These are phyloP conservation scores for Blumeriella jaapii DNA, from an alignment of 2,329 filamentous ascomycete species.

Conservation along the genomic window DNA sequence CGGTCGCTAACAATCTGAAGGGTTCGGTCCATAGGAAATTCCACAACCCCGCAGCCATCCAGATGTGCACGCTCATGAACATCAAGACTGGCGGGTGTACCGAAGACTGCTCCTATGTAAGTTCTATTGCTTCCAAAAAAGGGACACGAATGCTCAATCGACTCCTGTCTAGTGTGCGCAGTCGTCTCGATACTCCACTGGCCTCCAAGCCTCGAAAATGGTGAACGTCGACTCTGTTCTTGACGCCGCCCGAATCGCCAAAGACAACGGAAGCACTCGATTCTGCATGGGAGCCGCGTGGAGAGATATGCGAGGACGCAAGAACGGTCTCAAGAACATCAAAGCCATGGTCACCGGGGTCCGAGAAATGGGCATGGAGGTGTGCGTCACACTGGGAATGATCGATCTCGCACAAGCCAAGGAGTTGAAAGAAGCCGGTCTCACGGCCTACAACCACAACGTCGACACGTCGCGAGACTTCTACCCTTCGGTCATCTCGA, in stretches of 20 bases:
- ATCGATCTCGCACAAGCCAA: constrained; percentile 70
- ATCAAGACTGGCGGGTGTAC: constrained; percentile 91
- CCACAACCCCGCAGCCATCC: constrained; percentile 72
- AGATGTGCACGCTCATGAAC: constrained; percentile 92
- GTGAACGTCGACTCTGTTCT: constrained; percentile 72
- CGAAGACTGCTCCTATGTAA: constrained; percentile 75
- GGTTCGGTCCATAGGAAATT: constrained; percentile 71
- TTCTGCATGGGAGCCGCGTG: constrained; percentile 96
- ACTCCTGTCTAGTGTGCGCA: constrained; percentile 77
- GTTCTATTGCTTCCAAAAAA: constrained; percentile 2
- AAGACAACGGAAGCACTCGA: constrained; percentile 73
- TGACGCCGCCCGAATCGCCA: constrained; percentile 63
- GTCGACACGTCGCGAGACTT: constrained; percentile 83
- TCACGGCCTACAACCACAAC: constrained; percentile 93
- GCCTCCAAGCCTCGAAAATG: constrained; percentile 69
- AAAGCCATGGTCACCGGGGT: constrained; percentile 79
- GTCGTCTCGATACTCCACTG: constrained; percentile 67
- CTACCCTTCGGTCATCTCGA: constrained; percentile 79
- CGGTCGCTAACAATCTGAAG: constrained; percentile 32
- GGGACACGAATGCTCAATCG: no score
- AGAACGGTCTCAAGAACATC: constrained; percentile 72
- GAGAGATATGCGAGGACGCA: constrained; percentile 87
- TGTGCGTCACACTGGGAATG: constrained; percentile 90
- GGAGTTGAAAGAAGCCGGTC: constrained; percentile 70
- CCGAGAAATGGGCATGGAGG: constrained; percentile 73